Evolutionary conservation across 108 stramenopile genomes (phyloP), one percentile per base, ranked within the genome.

Genomic region (Cylindrotheca fusiformis): DNA sequence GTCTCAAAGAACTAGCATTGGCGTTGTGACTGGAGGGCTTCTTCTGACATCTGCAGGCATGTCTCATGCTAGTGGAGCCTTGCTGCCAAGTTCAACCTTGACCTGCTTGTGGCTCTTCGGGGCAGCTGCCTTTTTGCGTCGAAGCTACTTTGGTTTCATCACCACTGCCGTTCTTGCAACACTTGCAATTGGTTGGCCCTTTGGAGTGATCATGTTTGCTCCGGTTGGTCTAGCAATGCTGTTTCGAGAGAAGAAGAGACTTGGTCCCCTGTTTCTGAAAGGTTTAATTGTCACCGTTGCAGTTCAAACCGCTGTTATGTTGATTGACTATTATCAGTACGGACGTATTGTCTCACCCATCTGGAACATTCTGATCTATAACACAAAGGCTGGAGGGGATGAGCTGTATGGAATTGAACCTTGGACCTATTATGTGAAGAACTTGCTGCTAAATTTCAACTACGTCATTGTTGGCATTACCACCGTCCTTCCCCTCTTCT

Each of bases 321-420:
- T 67, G n/a, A 57, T 85, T 23, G 92, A 94, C 67, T 73, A 71
- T 49, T 28, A 72, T 29, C 67, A 81, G 14, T 94, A 94, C 33
- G 84, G 83, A 17, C 57, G 65, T 2, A 54, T 65, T 58, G 69
- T 80, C 0, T 94, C 81, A 3, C 86, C 92, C 6, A 77, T 64
- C 25, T 76, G 69, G 73, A 90, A 94, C 58, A 94, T 94, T 12
- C 84, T 94, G 51, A 57, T 58, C 0, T 94, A 94, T 68, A 94
- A 94, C 66, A 82, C 86, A 23, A 63, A 77, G 29, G 69, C 72
- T n/a, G 94, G 90, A 21, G 91, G 93, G 19, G 92, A 95, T 71
- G 96, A 96, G 52, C 75, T 99, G 24, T 99, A 99, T 66, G 99
- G 99, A 25, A 74, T 96, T 3, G 97, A 98, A 71, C 95, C 96